Evolutionary conservation across 768 basidiomycete genomes (phyloP).

Genomic region (Jaapia argillacea): DNA sequence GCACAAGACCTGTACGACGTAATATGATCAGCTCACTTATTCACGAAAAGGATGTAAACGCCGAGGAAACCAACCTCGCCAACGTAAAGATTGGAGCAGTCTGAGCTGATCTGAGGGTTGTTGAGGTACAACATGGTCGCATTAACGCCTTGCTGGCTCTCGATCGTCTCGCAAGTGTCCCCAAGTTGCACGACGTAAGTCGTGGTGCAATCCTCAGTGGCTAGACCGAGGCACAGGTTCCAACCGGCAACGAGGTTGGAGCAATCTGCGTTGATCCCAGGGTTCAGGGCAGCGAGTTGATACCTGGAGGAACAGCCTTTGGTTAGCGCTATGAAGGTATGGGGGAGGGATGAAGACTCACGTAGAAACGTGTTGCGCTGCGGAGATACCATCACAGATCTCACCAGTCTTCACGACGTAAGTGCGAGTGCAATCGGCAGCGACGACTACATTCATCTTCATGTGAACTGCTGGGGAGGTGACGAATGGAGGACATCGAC

Average conservation of each 20-base stretch:
- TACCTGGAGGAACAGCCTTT: conserved; percentile 24
- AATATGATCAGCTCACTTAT: too few relatives aligned
- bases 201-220: conserved; percentile 45
- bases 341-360: conserved; percentile 16
- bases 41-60: too few relatives aligned
- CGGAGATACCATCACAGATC: conserved; percentile 47
- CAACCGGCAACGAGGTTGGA: conserved; percentile 44
- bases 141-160: conserved; percentile 29
- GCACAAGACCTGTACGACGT: not conserved
- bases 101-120: conserved; percentile 51
- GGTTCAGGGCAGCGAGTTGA: conserved; percentile 50
- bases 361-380: conserved; percentile 35
- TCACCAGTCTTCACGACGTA: conserved; percentile 42
- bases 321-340: conserved; percentile 1
- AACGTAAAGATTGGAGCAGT: conserved; percentile 46
- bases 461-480: not conserved
- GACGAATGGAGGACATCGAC: conserved; percentile 8
- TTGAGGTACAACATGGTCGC: conserved; percentile 39
- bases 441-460: not conserved
- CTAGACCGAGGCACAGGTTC: conserved; percentile 46
- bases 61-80: conserved; percentile 49
- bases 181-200: conserved; percentile 34
- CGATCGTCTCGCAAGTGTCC: conserved; percentile 42
- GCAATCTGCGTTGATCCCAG: conserved; percentile 40
- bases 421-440: conserved; percentile 33